phyloP scores from a whole-genome alignment of 2,329 filamentous ascomycete species.

The Magnaporthales sp. region DNA sequence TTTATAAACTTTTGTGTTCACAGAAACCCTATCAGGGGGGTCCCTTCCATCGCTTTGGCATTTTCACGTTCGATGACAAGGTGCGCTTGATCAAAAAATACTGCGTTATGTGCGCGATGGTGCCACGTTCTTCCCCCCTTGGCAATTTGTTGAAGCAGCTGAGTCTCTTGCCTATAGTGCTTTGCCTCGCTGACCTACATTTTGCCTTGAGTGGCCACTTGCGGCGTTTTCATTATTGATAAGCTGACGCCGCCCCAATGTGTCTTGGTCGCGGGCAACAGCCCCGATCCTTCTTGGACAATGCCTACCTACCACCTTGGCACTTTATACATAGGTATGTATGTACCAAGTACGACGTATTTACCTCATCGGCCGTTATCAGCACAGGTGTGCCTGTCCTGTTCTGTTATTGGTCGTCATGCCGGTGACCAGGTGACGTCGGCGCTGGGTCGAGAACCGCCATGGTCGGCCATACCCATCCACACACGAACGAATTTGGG shows the following conservation, averaged over 20 bases:
- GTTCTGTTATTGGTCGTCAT: not conserved
- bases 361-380: not conserved
- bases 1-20: not conserved
- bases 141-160: not conserved
- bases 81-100: not conserved
- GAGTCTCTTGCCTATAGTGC: not conserved
- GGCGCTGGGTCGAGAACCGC: not conserved
- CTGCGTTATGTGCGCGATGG: too few relatives aligned
- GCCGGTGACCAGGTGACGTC: not conserved
- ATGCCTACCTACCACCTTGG: not conserved
- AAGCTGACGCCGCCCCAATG: not conserved
- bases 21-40: not conserved
- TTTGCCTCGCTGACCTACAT: not conserved
- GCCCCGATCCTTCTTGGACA: not conserved
- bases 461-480: not conserved
- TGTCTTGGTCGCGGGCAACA: not conserved
- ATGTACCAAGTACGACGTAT: too few relatives aligned
- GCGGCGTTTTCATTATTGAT: not conserved
- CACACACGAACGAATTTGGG: not conserved
- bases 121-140: too few relatives aligned
- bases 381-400: not conserved
- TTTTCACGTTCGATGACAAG: not conserved
- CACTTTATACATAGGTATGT: not conserved
- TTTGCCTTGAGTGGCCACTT: not conserved
- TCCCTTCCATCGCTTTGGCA: not conserved